phyloP scores from a whole-genome alignment of 2,329 filamentous ascomycete genomes.

The Venturiaceae sp. region DNA sequence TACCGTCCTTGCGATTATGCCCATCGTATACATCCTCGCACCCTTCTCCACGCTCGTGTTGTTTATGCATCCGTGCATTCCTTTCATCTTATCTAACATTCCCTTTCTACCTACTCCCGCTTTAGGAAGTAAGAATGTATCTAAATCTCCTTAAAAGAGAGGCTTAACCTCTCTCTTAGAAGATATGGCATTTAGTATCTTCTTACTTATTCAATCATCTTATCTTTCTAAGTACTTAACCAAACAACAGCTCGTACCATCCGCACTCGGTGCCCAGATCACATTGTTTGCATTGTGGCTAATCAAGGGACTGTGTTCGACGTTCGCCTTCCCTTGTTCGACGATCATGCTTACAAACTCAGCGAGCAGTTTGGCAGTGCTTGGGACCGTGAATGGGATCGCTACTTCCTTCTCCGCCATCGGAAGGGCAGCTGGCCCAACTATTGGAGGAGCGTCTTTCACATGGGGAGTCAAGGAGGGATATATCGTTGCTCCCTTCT shows the following conservation, averaged over 20 bases:
- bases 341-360: constrained; percentile 90
- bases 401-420: constrained; percentile 75
- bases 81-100: too few relatives aligned
- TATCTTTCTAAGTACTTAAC: too few relatives aligned
- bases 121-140: too few relatives aligned
- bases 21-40: constrained; percentile 68
- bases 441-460: constrained; percentile 62
- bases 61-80: too few relatives aligned
- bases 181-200: too few relatives aligned
- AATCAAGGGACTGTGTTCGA: constrained; percentile 63
- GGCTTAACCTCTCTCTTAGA: too few relatives aligned
- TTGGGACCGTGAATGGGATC: constrained; percentile 86
- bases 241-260: too few relatives aligned
- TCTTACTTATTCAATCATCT: too few relatives aligned
- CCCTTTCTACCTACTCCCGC: too few relatives aligned
- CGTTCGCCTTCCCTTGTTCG: constrained; percentile 80
- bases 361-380: constrained; percentile 60
- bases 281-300: constrained; percentile 59
- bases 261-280: constrained; percentile 41
- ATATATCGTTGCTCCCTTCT: constrained; percentile 74
- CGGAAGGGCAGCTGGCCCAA: constrained; percentile 71
- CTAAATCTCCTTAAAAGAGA: too few relatives aligned
- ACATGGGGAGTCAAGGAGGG: constrained; percentile 65
- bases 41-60: constrained; percentile 73
- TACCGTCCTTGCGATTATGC: constrained; percentile 56